Evolutionary conservation across 2,329 filamentous ascomycete genomes (phyloP).

Genomic region (Botrytis hyacinthi): DNA sequence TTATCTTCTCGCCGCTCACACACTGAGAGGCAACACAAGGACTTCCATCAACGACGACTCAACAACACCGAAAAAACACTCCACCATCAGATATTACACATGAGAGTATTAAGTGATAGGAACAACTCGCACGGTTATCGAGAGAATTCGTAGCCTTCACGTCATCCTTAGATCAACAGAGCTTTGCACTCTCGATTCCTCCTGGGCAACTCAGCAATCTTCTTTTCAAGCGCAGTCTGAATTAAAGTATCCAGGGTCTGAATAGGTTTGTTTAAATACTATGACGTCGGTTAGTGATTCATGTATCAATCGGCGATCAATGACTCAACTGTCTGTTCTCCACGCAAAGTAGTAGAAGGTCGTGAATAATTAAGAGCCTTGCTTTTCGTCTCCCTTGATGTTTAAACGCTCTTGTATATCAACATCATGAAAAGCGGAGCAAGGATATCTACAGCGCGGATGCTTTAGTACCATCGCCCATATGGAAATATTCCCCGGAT

Average conservation of each 20-base stretch:
- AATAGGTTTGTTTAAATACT: neutral
- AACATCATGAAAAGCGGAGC: neutral
- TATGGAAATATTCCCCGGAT: fast-evolving
- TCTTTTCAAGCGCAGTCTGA: neutral
- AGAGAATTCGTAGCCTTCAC: too few relatives aligned
- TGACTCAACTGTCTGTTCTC: neutral
- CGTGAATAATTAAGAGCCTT: neutral
- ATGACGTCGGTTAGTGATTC: neutral
- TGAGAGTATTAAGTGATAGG: too few relatives aligned
- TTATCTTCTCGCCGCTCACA: neutral
- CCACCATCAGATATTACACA: too few relatives aligned
- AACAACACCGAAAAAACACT: too few relatives aligned
- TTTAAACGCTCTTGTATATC: neutral
- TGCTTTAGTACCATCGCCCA: neutral
- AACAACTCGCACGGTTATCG: too few relatives aligned
- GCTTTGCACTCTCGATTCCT: neutral
- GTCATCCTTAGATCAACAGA: too few relatives aligned
- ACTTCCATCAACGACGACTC: neutral
- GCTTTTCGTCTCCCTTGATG: neutral
- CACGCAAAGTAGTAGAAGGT: neutral
- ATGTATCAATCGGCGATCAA: neutral
- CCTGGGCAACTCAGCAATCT: neutral
- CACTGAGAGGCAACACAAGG: neutral
- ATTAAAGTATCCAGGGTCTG: fast-evolving
- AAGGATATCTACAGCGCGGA: neutral